phyloP scores from a whole-genome alignment of 129 eudicot genomes.

The Erigeron canadensis region DNA sequence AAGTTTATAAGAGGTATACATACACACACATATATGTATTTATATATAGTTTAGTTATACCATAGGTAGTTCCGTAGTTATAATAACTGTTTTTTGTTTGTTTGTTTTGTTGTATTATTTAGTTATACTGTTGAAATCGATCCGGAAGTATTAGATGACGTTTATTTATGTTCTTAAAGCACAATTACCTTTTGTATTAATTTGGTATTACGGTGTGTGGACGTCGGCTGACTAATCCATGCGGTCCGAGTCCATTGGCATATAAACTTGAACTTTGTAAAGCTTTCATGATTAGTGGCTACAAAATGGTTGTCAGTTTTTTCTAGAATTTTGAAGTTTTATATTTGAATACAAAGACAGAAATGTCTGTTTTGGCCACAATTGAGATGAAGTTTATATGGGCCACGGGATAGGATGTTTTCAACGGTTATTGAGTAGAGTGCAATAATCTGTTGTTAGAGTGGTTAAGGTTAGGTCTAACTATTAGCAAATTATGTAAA shows the following conservation, averaged over 20 bases:
- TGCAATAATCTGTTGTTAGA: neutral
- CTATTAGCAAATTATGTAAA: neutral
- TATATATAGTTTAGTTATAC: neutral
- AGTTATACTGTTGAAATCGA: neutral
- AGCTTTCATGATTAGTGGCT: no score
- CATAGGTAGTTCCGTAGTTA: no score
- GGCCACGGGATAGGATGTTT: neutral
- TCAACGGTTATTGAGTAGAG: slow-evolving; percentile 1
- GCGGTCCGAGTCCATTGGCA: no score
- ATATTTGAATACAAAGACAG: no score
- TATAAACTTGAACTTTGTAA: no score
- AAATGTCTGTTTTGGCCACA: no score
- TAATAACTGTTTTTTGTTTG: neutral
- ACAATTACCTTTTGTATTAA: neutral
- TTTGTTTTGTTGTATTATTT: neutral
- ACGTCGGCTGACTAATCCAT: no score
- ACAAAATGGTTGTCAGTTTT: no score
- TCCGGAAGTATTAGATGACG: neutral
- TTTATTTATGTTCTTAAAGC: neutral
- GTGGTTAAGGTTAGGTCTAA: neutral
- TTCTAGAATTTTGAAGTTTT: neutral
- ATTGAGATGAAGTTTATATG: neutral
- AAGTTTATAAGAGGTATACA: slow-evolving; percentile 77
- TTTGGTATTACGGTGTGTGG: no score
- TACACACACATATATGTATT: neutral